A percentile compares a stretch with the other conserved stretches of the same genome.
Conservation (phyloP, 2,329 filamentous ascomycete genomes). For the Fusarium devonianum region DNA sequence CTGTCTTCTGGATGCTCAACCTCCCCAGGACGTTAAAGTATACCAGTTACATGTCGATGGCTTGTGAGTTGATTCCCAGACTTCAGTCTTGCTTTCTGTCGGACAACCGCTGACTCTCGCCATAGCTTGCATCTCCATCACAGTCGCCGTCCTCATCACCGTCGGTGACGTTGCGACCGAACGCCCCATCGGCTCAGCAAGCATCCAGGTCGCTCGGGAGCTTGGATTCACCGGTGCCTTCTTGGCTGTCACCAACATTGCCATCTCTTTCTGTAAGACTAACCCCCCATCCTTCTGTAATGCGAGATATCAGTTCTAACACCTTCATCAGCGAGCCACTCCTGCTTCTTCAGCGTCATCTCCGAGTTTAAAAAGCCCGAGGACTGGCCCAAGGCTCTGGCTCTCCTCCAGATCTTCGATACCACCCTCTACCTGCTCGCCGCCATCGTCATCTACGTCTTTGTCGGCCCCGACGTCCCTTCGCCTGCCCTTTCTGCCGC, state of each 20-base stretch:
- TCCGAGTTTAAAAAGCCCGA: conserved; percentile 67
- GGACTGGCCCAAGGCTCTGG: conserved; percentile 47
- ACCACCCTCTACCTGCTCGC: conserved; percentile 69
- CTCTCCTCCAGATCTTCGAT: conserved; percentile 66
- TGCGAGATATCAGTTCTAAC: conserved; percentile 12
- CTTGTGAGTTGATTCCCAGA: conserved; percentile 47
- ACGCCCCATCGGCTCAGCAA: conserved; percentile 47
- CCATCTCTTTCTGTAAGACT: conserved; percentile 68
- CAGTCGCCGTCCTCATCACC: conserved; percentile 67
- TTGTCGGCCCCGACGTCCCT: conserved; percentile 65
- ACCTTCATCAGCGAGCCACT: conserved; percentile 56
- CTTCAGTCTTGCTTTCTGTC: not conserved
- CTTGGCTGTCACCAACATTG: conserved; percentile 67
- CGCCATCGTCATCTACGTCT: conserved; percentile 72
- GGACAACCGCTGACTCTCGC: not conserved
- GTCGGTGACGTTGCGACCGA: conserved; percentile 67
- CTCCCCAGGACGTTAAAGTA: conserved; percentile 69
- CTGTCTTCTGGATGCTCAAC: conserved; percentile 65
- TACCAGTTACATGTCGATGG: conserved; percentile 67
- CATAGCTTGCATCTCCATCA: conserved; percentile 64
- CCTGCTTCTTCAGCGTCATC: conserved; percentile 73
- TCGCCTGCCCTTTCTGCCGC: conserved; percentile 73
- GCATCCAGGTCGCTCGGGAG: conserved; percentile 46
- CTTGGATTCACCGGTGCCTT: conserved; percentile 62
- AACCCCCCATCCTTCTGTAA: too few relatives aligned